Conservation (phyloP, 768 basidiomycete species). For the Leccinum rimulosum region DNA sequence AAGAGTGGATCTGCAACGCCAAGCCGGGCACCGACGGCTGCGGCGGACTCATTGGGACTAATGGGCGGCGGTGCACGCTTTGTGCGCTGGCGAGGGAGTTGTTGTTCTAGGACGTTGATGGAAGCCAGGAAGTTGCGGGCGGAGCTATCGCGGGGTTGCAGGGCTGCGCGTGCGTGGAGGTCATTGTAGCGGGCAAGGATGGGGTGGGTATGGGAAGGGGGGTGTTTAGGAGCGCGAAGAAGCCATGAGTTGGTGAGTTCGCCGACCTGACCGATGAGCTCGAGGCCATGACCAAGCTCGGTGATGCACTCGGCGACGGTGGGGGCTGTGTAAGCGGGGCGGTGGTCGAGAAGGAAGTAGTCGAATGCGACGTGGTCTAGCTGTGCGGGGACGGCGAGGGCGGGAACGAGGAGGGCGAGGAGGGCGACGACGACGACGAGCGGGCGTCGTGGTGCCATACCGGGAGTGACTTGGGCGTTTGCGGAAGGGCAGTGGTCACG, state of each 20-base stretch:
- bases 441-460: constrained; percentile 16
- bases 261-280: constrained; percentile 86
- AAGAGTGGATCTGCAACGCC: constrained; percentile 83
- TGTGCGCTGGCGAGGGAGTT: constrained; percentile 61
- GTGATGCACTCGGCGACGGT: constrained; percentile 58
- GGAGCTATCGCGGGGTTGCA: constrained; percentile 36
- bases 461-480: not conserved
- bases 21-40: constrained; percentile 55
- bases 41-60: constrained; percentile 35
- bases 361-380: constrained; percentile 61
- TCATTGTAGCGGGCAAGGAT: constrained; percentile 50
- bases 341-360: constrained; percentile 81
- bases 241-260: constrained; percentile 83
- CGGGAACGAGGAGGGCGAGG: constrained; percentile 5
- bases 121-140: constrained; percentile 51
- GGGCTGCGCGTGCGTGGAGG: constrained; percentile 36
- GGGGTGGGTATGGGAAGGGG: constrained; percentile 13
- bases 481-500: constrained; percentile 9
- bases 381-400: constrained; percentile 25
- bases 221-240: constrained; percentile 53
- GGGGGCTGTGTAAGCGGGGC: constrained; percentile 47
- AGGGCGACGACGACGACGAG: constrained; percentile 8
- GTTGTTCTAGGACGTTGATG: constrained; percentile 58
- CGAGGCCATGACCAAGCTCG: constrained; percentile 71
- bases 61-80: constrained; percentile 74